Evolutionary conservation across 345 rosid species (phyloP), one percentile per base, ranked within the genome.

Genomic region (Dipteronia sinensis): DNA sequence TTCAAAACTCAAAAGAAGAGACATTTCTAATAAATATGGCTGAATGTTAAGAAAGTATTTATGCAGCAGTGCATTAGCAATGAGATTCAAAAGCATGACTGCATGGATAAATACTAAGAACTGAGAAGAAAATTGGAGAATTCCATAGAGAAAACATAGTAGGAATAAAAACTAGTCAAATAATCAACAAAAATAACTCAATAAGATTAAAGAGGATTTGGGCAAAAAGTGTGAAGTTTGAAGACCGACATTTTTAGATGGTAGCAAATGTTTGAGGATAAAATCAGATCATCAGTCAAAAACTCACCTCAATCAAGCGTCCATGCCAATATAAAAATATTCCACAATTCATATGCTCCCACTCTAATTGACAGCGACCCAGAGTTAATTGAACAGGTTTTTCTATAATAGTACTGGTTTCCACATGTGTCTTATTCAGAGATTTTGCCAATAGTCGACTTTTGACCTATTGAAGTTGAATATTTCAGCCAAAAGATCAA

Each of bases 291-390:
- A 55, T 10, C 4, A 58, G 38, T 23, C 2, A 56, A 49, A 79
- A 80, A 69, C 73, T 67, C 10, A 84, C 84, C 80, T 84, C 84
- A 76, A 84, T 78, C 70, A 81, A 68, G 59, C 82, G 84, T 15
- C 84, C 87, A 76, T 81, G 87, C 87, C 84, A 78, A 64, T 81
- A 81, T 27, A 81, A 84, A 40, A 84, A 84, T 58, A 81, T 81
- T 63, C 86, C 84, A 76, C 78, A 61, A 59, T 84, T 84, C 71
- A 74, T 77, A 53, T 72, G 80, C 76, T 84, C 84, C 82, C 82
- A 84, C 58, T 84, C 87, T 29, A 84, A 69, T 69, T 84, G 87
- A 81, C 67, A 71, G 64, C 80, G 80, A 69, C 87, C 86, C 63
- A 81, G 80, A 64, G 84, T 81, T 69, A 81, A 72, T 2, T 72